These are phyloP conservation scores for Cyclostephanos tholiformis DNA, from an alignment of 108 stramenopile species.

Conservation along the genomic window DNA sequence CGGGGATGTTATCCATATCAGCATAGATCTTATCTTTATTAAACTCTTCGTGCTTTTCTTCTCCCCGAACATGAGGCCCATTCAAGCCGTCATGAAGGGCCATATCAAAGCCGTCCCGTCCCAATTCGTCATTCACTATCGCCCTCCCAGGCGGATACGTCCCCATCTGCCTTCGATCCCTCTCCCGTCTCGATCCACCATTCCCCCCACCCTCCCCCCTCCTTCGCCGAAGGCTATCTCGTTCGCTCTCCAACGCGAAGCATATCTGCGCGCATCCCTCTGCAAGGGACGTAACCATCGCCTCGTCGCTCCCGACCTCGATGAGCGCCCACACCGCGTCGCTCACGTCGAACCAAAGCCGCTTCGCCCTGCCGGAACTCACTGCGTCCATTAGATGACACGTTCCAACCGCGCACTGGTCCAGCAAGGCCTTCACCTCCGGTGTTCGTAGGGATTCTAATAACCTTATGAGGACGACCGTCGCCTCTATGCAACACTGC, in stretches of 20 bases:
- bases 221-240: slow-evolving; percentile 21
- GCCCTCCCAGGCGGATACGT: slow-evolving; percentile 38
- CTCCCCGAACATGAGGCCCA: neutral
- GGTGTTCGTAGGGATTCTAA: slow-evolving; percentile 74
- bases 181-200: slow-evolving; percentile 16
- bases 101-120: slow-evolving; percentile 30
- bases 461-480: slow-evolving; percentile 62
- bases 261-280: slow-evolving; percentile 85
- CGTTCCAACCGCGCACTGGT: slow-evolving; percentile 60
- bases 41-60: neutral
- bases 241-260: slow-evolving; percentile 76
- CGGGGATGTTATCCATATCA: slow-evolving; percentile 15
- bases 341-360: slow-evolving; percentile 55
- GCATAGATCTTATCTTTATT: slow-evolving; percentile 8
- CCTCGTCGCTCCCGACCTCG: slow-evolving; percentile 62
- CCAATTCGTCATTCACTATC: slow-evolving; percentile 14
- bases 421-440: slow-evolving; percentile 59
- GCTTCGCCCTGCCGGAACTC: slow-evolving; percentile 64
- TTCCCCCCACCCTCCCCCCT: neutral
- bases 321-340: slow-evolving; percentile 57
- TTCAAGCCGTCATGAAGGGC: slow-evolving; percentile 30
- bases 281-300: slow-evolving; percentile 69
- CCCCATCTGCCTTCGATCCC: slow-evolving; percentile 39
- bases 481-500: slow-evolving; percentile 70
- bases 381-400: slow-evolving; percentile 66